Conservation (phyloP, 148 eudicot species). For the Linanthus parryae region DNA sequence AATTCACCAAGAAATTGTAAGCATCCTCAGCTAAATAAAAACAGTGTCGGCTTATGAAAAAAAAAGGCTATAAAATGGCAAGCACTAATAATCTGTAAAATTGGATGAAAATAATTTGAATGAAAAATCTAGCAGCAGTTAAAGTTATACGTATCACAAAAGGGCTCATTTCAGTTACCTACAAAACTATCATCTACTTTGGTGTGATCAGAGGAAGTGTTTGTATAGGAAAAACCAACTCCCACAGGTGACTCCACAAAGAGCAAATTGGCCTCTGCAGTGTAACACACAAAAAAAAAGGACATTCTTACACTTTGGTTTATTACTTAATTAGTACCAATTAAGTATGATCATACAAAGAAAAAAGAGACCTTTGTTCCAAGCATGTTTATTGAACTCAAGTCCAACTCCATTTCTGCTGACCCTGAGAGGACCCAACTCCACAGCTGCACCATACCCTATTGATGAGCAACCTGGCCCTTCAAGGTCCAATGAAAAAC, state of each 20-base stretch:
- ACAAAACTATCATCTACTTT: constrained; percentile 42
- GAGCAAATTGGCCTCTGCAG: constrained; percentile 61
- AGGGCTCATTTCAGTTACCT: constrained; percentile 24
- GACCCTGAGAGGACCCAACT: constrained; percentile 61
- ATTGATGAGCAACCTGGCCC: constrained; percentile 79
- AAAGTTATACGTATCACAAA: background rate
- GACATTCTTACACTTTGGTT: background rate
- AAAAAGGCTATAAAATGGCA: too few relatives aligned
- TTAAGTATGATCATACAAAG: background rate
- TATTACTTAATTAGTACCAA: background rate
- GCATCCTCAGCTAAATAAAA: constrained; percentile 49
- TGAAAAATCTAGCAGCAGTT: too few relatives aligned
- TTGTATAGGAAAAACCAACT: constrained; percentile 73
- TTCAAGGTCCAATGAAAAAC: constrained; percentile 2
- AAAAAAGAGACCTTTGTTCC: constrained; percentile 38
- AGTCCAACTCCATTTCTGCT: constrained; percentile 39
- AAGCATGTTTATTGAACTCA: constrained; percentile 40
- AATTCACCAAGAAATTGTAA: constrained; percentile 52
- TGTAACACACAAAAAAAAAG: background rate
- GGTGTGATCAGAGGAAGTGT: constrained; percentile 49
- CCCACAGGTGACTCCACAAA: constrained; percentile 70
- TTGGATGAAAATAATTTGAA: background rate
- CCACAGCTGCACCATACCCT: constrained; percentile 67
- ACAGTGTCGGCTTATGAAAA: too few relatives aligned
- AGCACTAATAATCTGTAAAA: too few relatives aligned